phyloP scores from a whole-genome alignment of 768 basidiomycete species.

The Exsudoporus frostii region DNA sequence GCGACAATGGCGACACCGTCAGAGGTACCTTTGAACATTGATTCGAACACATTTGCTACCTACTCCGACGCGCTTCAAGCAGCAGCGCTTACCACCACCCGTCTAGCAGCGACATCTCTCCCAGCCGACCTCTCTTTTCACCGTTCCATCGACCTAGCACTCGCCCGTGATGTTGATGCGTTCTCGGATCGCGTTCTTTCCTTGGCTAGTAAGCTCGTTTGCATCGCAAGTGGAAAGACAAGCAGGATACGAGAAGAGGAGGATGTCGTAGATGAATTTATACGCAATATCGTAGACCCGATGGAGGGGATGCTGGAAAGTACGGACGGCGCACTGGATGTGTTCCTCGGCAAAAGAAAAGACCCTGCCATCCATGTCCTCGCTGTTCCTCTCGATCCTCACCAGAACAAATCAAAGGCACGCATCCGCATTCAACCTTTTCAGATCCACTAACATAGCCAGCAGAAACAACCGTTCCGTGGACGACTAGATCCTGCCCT shows the following conservation, averaged over 20 bases:
- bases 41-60: constrained; percentile 41
- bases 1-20: constrained; percentile 15
- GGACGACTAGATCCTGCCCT: constrained; percentile 57
- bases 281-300: constrained; percentile 71
- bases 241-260: constrained; percentile 59
- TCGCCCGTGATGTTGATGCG: constrained; percentile 68
- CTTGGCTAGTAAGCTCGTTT: constrained; percentile 63
- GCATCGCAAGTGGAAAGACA: constrained; percentile 41
- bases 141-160: constrained; percentile 72
- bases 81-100: constrained; percentile 60
- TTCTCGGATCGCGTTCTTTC: constrained; percentile 64
- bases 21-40: constrained; percentile 3
- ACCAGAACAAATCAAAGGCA: constrained; percentile 34
- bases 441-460: constrained; percentile 8
- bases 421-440: neutral
- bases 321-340: constrained; percentile 82
- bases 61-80: constrained; percentile 59
- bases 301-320: constrained; percentile 85
- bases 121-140: constrained; percentile 85
- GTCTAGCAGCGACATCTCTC: constrained; percentile 52
- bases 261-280: constrained; percentile 82
- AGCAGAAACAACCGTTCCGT: constrained; percentile 34
- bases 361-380: constrained; percentile 62
- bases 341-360: constrained; percentile 68
- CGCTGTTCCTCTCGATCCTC: constrained; percentile 22